Evolutionary conservation across 306 rosid species (phyloP).

Genomic region (Cicer yamashitae): DNA sequence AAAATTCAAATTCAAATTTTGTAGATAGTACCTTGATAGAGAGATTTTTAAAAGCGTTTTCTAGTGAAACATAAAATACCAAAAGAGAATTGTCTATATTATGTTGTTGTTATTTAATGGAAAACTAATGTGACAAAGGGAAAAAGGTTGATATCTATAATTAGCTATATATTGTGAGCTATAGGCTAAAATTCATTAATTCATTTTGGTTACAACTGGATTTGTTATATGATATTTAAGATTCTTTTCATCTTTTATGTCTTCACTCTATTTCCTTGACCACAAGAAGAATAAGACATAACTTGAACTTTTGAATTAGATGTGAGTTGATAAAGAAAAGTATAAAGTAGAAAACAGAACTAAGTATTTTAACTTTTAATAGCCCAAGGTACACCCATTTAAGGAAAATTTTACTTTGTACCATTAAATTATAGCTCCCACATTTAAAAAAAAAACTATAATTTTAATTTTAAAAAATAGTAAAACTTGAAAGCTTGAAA

Average conservation of each 20-base stretch:
- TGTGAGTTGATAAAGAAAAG: slow-evolving; percentile 30
- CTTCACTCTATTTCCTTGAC: slow-evolving; percentile 43
- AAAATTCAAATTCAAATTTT: slow-evolving; percentile 48
- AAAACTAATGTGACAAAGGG: slow-evolving; percentile 1
- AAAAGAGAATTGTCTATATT: slow-evolving; percentile 29
- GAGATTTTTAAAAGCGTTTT: slow-evolving; percentile 13
- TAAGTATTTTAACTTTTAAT: neutral
- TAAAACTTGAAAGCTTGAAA: too few species aligned
- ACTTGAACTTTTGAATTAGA: slow-evolving; percentile 41
- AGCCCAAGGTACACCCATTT: slow-evolving; percentile 31
- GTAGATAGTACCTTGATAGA: slow-evolving; percentile 11
- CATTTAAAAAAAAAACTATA: too few species aligned
- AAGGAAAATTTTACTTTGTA: too few species aligned
- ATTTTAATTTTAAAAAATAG: too few species aligned
- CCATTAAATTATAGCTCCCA: too few species aligned
- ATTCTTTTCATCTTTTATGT: slow-evolving; percentile 39
- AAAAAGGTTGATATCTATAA: slow-evolving; percentile 15
- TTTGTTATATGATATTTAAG: slow-evolving; percentile 13
- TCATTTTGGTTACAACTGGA: neutral
- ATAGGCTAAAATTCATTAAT: slow-evolving; percentile 13
- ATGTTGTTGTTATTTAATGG: slow-evolving; percentile 23
- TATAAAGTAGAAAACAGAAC: slow-evolving; percentile 39
- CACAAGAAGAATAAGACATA: slow-evolving; percentile 18
- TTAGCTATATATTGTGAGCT: slow-evolving; percentile 23
- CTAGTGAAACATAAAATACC: slow-evolving; percentile 15